Evolutionary conservation across 345 rosid genomes (phyloP).

Genomic region (Sisymbrium altissimum): DNA sequence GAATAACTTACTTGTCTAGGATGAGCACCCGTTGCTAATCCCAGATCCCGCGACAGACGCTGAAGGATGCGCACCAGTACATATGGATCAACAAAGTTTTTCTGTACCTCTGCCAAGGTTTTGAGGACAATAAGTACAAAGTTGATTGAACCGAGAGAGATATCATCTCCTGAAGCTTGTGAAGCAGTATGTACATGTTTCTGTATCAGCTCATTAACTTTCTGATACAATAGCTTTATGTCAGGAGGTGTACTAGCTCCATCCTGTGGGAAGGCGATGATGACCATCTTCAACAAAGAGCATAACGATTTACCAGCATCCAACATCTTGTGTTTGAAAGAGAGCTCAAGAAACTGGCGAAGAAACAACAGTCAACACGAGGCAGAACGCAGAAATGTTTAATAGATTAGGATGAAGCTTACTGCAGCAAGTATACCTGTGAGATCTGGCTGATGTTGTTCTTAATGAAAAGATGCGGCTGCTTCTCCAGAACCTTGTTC

Average conservation of each 20-base stretch:
- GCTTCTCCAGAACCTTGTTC: slow-evolving; percentile 97
- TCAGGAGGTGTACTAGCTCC: slow-evolving; percentile 59
- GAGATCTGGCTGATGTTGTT: slow-evolving; percentile 88
- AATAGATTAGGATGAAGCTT: too few species aligned
- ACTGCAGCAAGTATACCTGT: slow-evolving; percentile 71
- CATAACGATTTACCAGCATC: slow-evolving; percentile 95
- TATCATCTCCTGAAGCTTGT: slow-evolving; percentile 71
- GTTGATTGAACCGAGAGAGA: slow-evolving; percentile 62
- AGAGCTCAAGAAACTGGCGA: slow-evolving; percentile 88
- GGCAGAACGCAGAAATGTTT: slow-evolving; percentile 11
- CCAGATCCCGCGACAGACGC: slow-evolving; percentile 85
- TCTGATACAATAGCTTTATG: slow-evolving; percentile 70
- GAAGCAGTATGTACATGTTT: slow-evolving; percentile 66
- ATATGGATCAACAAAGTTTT: slow-evolving; percentile 63
- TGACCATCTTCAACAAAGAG: slow-evolving; percentile 91
- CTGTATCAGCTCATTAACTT: slow-evolving; percentile 83
- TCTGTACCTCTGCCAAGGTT: slow-evolving; percentile 84
- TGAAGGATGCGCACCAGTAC: slow-evolving; percentile 78
- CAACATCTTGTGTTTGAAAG: slow-evolving; percentile 89
- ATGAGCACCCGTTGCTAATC: slow-evolving; percentile 69
- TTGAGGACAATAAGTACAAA: slow-evolving; percentile 83
- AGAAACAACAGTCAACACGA: slow-evolving; percentile 17
- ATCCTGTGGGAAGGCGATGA: slow-evolving; percentile 78
- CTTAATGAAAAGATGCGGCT: slow-evolving; percentile 84
- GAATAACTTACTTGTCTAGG: slow-evolving; percentile 78